Conservation (phyloP, 768 basidiomycete species). For the Trametopsis cervina region DNA sequence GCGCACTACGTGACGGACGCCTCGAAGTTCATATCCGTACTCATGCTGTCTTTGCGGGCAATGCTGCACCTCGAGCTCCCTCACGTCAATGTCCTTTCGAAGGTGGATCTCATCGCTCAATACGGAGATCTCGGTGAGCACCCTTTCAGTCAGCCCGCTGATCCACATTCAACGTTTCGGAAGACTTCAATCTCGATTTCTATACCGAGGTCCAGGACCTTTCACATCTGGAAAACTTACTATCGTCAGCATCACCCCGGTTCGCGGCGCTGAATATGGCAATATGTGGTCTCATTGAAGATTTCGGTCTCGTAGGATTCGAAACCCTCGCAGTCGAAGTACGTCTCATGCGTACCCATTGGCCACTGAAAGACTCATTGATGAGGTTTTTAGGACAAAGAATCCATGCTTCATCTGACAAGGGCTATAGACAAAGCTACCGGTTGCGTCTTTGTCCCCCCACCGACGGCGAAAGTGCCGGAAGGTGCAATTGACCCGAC, state of each 20-base stretch:
- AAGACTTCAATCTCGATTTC: conserved; percentile 96
- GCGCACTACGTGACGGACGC: conserved; percentile 97
- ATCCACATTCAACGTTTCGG: background rate
- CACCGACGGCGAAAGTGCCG: conserved; percentile 25
- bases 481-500: conserved; percentile 26
- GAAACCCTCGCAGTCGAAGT: conserved; percentile 97
- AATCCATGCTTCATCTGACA: conserved; percentile 88
- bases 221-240: conserved; percentile 72
- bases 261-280: conserved; percentile 81
- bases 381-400: conserved; percentile 61
- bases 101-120: conserved; percentile 83
- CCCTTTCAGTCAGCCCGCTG: conserved; percentile 3
- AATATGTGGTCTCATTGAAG: conserved; percentile 89
- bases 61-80: conserved; percentile 99
- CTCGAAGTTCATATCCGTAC: conserved; percentile 87
- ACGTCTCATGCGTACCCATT: conserved; percentile 15
- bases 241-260: conserved; percentile 58
- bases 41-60: conserved; percentile 86
- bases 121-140: conserved; percentile 90
- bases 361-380: background rate
- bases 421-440: conserved; percentile 84
- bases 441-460: conserved; percentile 84
- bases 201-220: conserved; percentile 98
- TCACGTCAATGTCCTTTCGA: conserved; percentile 94
- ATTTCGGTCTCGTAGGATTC: conserved; percentile 88